phyloP scores from a whole-genome alignment of 2,329 filamentous ascomycete species.

The Helotiales sp. region DNA sequence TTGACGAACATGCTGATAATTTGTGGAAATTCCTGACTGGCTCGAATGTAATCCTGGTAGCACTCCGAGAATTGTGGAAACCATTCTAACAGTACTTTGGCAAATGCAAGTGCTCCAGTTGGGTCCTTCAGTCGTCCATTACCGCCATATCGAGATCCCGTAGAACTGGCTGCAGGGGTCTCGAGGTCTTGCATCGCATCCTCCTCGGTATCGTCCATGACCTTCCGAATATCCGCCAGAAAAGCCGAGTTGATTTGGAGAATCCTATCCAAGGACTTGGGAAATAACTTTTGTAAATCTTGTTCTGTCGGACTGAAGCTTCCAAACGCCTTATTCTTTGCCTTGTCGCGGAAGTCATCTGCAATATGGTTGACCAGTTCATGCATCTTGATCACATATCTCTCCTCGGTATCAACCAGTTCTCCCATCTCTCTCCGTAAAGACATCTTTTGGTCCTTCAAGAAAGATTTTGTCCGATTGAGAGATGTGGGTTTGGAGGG shows the following conservation, averaged over 20 bases:
- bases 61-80: constrained; percentile 90
- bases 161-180: constrained; percentile 54
- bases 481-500: constrained; percentile 85
- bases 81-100: constrained; percentile 84
- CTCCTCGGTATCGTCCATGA: constrained; percentile 84
- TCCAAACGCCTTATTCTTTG: constrained; percentile 59
- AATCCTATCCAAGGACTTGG: constrained; percentile 78
- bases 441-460: constrained; percentile 80
- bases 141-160: constrained; percentile 51
- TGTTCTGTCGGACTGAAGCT: constrained; percentile 75
- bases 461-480: constrained; percentile 78
- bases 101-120: constrained; percentile 78
- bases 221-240: constrained; percentile 72
- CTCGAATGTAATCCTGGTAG: constrained; percentile 91
- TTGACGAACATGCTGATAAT: constrained; percentile 80
- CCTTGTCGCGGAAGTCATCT: constrained; percentile 76
- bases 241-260: constrained; percentile 82
- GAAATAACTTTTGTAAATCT: constrained; percentile 79
- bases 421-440: constrained; percentile 89
- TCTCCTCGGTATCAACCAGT: constrained; percentile 89
- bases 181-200: constrained; percentile 80
- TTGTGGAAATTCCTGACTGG: constrained; percentile 85
- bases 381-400: constrained; percentile 87
- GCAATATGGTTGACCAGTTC: constrained; percentile 83
- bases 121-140: constrained; percentile 65